Percentiles rank a stretch among this genome's conserved stretches.
Conservation (phyloP, 345 rosid genomes). For the Eucalyptus leucophloia region DNA sequence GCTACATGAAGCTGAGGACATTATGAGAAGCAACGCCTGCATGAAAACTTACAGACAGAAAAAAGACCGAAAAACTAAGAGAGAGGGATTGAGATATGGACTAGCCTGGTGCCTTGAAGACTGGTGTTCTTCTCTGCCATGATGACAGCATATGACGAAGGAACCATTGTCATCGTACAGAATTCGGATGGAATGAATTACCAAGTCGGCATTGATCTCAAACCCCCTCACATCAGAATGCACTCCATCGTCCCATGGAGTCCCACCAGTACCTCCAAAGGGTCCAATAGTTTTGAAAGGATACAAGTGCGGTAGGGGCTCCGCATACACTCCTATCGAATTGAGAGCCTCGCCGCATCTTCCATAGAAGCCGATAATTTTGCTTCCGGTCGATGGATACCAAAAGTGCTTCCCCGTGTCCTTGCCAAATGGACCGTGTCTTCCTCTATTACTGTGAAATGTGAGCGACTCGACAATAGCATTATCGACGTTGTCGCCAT, state of each 20-base stretch:
- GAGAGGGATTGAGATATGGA: background rate
- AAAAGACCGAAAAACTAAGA: background rate
- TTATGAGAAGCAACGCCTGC: background rate
- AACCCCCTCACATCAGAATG: background rate
- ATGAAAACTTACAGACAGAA: background rate
- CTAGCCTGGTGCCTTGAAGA: background rate
- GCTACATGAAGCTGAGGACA: background rate
- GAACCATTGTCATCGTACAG: background rate
- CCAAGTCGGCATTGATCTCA: background rate
- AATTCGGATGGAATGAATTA: background rate
- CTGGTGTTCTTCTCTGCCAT: background rate
- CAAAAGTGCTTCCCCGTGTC: background rate
- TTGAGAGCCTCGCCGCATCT: background rate
- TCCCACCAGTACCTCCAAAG: background rate
- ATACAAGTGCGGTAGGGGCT: background rate
- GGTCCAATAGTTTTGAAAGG: background rate
- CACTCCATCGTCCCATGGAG: background rate
- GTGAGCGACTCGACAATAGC: background rate
- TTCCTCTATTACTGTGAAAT: background rate
- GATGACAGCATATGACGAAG: background rate
- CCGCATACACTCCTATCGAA: background rate
- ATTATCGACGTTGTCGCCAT: background rate
- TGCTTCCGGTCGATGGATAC: background rate
- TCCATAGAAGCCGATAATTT: background rate
- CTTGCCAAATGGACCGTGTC: background rate